phyloP scores from a whole-genome alignment of 352 stramenopile species.

The Phytophthora agathidicida region DNA sequence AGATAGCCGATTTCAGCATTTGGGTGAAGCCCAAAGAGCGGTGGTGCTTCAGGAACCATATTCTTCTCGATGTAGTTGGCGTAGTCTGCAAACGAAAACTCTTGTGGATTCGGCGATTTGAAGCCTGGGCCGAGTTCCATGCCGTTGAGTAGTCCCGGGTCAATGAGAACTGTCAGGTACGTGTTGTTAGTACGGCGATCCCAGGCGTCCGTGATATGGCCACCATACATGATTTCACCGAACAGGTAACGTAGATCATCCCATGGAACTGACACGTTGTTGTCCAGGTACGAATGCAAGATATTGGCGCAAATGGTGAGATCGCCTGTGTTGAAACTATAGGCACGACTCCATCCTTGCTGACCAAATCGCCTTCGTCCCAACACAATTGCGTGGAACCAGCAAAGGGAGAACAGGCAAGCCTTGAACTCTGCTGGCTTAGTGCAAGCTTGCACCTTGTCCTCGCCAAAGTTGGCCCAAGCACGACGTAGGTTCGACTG shows the following conservation, averaged over 20 bases:
- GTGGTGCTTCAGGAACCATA: constrained; percentile 92
- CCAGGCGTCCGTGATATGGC: constrained; percentile 96
- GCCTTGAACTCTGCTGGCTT: constrained; percentile 93
- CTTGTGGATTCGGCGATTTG: constrained; percentile 89
- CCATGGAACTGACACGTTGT: constrained; percentile 92
- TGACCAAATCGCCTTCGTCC: constrained; percentile 93
- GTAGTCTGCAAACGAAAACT: constrained; percentile 86
- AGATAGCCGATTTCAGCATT: constrained; percentile 97
- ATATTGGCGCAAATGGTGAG: constrained; percentile 96
- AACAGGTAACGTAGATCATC: constrained; percentile 97
- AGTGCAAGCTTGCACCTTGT: constrained; percentile 86
- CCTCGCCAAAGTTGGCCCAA: constrained; percentile 95
- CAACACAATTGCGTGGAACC: constrained; percentile 96
- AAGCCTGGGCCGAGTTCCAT: constrained; percentile 96
- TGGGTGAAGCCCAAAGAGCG: constrained; percentile 94
- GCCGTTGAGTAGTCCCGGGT: constrained; percentile 79
- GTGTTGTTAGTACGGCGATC: constrained; percentile 96
- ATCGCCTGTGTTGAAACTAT: constrained; percentile 96
- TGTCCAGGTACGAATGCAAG: constrained; percentile 93
- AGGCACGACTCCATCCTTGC: constrained; percentile 94
- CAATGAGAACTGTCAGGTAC: constrained; percentile 92
- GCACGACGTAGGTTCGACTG: constrained; percentile 94
- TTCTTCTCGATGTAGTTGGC: constrained; percentile 94
- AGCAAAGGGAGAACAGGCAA: constrained; percentile 95
- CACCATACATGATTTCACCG: constrained; percentile 97